Conservation (phyloP, 257 asterid genomes). For the Dorcoceras hygrometricum region DNA sequence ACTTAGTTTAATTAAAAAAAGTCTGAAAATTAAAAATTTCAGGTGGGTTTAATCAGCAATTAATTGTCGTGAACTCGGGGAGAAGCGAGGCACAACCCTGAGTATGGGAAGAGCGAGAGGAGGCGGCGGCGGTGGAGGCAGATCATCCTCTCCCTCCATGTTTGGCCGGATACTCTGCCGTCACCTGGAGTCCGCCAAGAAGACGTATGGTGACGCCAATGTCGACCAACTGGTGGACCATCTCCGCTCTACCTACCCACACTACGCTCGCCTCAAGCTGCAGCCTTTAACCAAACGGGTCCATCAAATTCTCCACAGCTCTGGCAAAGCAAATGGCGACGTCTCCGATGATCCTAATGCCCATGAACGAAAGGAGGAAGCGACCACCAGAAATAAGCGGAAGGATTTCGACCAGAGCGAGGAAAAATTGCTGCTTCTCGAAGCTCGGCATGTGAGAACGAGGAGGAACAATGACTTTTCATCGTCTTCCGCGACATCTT, state of each 20-base stretch:
- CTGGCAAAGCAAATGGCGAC: conserved; percentile 10
- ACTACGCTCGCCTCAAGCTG: conserved; percentile 51
- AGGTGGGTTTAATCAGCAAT: too few relatives aligned
- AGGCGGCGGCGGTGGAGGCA: conserved; percentile 1
- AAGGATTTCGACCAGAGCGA: conserved; percentile 38
- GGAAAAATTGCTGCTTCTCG: conserved; percentile 52
- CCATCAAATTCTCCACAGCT: conserved; percentile 21
- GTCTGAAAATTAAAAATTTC: too few relatives aligned
- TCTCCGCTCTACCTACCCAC: conserved; percentile 51
- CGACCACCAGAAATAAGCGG: conserved; percentile 28
- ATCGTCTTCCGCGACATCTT: conserved; percentile 42
- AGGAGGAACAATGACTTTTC: conserved; percentile 32
- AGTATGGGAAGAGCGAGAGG: conserved; percentile 27
- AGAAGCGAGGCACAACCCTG: background rate
- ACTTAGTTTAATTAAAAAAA: too few relatives aligned
- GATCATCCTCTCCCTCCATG: conserved; percentile 18
- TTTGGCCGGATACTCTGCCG: conserved; percentile 40
- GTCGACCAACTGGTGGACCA: conserved; percentile 63
- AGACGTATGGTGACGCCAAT: conserved; percentile 28
- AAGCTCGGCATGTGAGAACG: conserved; percentile 40
- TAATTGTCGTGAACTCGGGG: background rate
- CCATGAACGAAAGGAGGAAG: conserved; percentile 20
- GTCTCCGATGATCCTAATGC: conserved; percentile 21
- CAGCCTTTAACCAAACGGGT: conserved; percentile 53
- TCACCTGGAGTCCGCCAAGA: conserved; percentile 36